Evolutionary conservation across 83 land plant genomes (phyloP).

Genomic region (Thuja plicata): DNA sequence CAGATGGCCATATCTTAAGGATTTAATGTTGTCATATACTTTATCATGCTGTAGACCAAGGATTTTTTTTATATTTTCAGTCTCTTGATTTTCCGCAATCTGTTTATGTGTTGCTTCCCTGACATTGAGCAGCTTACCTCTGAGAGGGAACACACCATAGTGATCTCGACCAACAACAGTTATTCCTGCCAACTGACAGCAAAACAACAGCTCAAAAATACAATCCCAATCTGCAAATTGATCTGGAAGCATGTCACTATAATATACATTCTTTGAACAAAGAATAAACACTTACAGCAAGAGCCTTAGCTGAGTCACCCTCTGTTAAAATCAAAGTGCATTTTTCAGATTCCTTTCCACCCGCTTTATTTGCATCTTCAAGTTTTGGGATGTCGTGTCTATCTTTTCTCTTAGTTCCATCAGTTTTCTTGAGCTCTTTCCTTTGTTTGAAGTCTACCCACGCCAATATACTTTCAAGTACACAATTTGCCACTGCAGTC

Average conservation of each 20-base stretch:
- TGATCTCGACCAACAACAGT: conserved; percentile 84
- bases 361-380: conserved; percentile 98
- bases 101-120: conserved; percentile 89
- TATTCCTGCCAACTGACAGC: conserved; percentile 86
- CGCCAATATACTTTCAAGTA: conserved; percentile 79
- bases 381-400: conserved; percentile 76
- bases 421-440: conserved; percentile 95
- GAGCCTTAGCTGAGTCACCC: conserved; percentile 99
- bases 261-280: not conserved
- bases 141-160: conserved; percentile 93
- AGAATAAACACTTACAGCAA: conserved; percentile 67
- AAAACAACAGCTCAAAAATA: not conserved
- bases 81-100: conserved; percentile 84
- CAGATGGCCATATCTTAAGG: conserved; percentile 91
- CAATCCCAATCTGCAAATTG: not conserved
- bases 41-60: conserved; percentile 94
- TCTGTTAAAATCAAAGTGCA: conserved; percentile 96
- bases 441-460: conserved; percentile 99
- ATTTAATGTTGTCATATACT: conserved; percentile 70
- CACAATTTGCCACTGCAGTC: conserved; percentile 73
- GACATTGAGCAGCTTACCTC: conserved; percentile 95
- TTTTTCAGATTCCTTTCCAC: conserved; percentile 79
- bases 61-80: conserved; percentile 76
- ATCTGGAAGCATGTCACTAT: not conserved
- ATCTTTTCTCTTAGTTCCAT: conserved; percentile 78